Evolutionary conservation across 495 filamentous ascomycete genomes (phyloP).

Genomic region (Beverwykella pulmonaria): DNA sequence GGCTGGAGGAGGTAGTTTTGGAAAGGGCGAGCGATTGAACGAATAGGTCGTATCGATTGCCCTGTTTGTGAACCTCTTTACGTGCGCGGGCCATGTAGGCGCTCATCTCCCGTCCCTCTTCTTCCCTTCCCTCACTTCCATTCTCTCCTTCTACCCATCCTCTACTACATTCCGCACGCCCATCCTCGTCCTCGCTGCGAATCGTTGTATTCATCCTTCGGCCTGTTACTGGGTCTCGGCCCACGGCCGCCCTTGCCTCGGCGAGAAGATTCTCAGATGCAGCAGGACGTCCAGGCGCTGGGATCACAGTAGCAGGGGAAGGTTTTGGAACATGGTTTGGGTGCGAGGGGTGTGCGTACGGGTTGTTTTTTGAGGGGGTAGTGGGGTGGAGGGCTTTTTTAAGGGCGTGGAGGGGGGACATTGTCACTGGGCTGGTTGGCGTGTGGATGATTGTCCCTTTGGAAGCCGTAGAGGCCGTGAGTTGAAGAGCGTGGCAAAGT

Average conservation of each 20-base stretch:
- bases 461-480: no score
- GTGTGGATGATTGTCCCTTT: background rate
- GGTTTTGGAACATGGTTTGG: conserved; percentile 5
- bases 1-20: background rate
- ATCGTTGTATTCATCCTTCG: no score
- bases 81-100: background rate
- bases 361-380: background rate
- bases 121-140: background rate
- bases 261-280: conserved; percentile 1
- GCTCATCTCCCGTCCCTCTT: conserved; percentile 1
- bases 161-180: background rate
- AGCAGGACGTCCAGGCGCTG: background rate
- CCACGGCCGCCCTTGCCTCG: conserved; percentile 12
- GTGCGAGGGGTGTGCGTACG: conserved; percentile 15
- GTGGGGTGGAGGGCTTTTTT: conserved; percentile 7
- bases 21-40: background rate
- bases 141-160: background rate
- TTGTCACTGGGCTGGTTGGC: background rate
- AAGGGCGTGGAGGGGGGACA: background rate
- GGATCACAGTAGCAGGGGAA: background rate
- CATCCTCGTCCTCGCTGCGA: background rate
- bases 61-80: background rate
- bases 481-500: no score
- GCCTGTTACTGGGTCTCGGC: conserved; percentile 8
- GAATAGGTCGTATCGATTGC: conserved; percentile 2